Base-by-base conservation (phyloP, 192 early-diverging fungal genomes). In the Coemansia brasiliensis region DNA sequence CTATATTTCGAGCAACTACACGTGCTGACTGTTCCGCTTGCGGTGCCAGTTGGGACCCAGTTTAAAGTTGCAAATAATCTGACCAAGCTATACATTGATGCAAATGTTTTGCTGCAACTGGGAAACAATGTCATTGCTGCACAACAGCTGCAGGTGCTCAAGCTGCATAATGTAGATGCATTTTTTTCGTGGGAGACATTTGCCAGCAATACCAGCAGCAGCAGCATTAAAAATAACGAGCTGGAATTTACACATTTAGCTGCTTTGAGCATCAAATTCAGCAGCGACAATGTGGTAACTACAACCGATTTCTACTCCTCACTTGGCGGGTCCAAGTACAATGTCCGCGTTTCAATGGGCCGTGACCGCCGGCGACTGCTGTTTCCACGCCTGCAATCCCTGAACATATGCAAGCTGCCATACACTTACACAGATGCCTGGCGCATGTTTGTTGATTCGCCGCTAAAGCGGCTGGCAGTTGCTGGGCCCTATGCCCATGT, bases 131-230 rank as follows among this genome's bases (percentile, higher is more conserved):
- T 41, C 39, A 41, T 41, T 17, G 2, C 39, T 0, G 57, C 42
- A 1, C 22, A 4, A 3, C 57, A 52, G 20, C 57, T 74, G 24
- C 39, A 60, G 39, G 35, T 18, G 16, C 46, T 74, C 41, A 57
- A 55, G 24, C 40, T 74, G 16, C 21, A 40, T 42, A 57, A 63
- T 6, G 72, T 61, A 1, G 57, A 59, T 4, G 45, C 72, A 20
- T 74, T 64, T 46, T 74, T 74, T 49, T 56, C 65, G 3, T 74
- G 72, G 72, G 52, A 35, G 24, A 25, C 72, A 4, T 74, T 74
- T 54, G 55, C 55, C 11, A 39, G 55, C 10, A 41, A 41, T 41
- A 9, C 45, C 18, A 15, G 5, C 13, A 13, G 22, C 10, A 3
- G 43, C 0, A 46, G 38, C 10, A 9, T 2, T 3, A 24, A 20